Percentiles rank a stretch among this genome's conserved stretches.
Evolutionary conservation across 805 yeast genomes (phyloP).

Genomic region (Teunomyces barrocoloradensis): DNA sequence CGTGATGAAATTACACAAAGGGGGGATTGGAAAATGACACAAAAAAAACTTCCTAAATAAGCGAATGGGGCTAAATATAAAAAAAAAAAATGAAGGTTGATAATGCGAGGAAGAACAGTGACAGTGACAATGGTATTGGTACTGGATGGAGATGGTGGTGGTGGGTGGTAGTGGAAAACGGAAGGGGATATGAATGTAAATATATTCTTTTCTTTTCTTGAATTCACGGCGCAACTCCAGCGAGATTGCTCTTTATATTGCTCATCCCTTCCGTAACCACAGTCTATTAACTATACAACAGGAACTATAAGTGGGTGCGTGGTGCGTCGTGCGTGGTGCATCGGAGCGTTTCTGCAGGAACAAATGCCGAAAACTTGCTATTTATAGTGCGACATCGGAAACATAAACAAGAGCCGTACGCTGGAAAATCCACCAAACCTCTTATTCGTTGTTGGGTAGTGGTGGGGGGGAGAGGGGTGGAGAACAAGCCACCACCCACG

Average conservation of each 20-base stretch:
- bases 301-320: constrained; percentile 2
- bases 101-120: no score
- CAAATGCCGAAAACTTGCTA: neutral
- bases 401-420: neutral
- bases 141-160: no score
- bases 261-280: constrained; percentile 1
- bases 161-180: no score
- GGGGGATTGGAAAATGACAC: neutral
- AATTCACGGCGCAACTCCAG: no score
- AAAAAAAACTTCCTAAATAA: neutral
- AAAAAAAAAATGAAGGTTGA: no score
- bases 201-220: no score
- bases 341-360: neutral
- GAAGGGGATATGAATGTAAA: no score
- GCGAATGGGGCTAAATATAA: neutral
- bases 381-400: neutral
- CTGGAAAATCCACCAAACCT: neutral
- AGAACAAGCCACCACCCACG: no score
- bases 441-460: no score
- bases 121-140: no score
- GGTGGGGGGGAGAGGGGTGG: no score
- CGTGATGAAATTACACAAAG: neutral
- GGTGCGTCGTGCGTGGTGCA: neutral
- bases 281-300: neutral
- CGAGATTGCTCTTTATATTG: neutral